phyloP scores from a whole-genome alignment of 345 rosid species.

The Eucalyptus erythrocorys region DNA sequence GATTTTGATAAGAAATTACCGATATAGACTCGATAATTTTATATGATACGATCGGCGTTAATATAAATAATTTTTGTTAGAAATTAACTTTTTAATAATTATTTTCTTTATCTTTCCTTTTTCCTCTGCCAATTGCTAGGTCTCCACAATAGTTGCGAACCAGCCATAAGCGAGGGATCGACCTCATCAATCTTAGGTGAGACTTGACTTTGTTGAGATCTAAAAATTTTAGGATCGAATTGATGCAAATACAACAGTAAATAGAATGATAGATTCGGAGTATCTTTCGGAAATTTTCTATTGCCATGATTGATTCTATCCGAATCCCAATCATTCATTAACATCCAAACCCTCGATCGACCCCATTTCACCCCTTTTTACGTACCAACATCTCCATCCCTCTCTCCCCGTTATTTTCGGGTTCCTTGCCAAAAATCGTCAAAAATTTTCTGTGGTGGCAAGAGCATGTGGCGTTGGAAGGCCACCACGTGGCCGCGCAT shows the following conservation, averaged over 20 bases:
- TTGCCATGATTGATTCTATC: background rate
- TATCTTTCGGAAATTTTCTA: background rate
- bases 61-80: no score
- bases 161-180: rapidly evolving
- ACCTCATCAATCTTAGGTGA: rapidly evolving
- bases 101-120: background rate
- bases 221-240: rapidly evolving
- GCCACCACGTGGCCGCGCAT: background rate
- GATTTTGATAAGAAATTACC: rapidly evolving
- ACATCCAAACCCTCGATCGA: background rate
- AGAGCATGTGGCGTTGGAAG: background rate
- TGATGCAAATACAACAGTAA: rapidly evolving
- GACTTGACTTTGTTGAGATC: rapidly evolving
- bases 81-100: no score
- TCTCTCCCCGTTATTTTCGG: background rate
- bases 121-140: background rate
- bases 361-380: background rate
- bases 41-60: rapidly evolving
- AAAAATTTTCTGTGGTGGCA: background rate
- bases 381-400: background rate
- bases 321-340: background rate
- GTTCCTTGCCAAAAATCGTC: background rate
- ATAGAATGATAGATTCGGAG: no score
- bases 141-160: background rate
- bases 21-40: rapidly evolving